Conservation (phyloP, 495 filamentous ascomycete species). For the Penicillium canariense region DNA sequence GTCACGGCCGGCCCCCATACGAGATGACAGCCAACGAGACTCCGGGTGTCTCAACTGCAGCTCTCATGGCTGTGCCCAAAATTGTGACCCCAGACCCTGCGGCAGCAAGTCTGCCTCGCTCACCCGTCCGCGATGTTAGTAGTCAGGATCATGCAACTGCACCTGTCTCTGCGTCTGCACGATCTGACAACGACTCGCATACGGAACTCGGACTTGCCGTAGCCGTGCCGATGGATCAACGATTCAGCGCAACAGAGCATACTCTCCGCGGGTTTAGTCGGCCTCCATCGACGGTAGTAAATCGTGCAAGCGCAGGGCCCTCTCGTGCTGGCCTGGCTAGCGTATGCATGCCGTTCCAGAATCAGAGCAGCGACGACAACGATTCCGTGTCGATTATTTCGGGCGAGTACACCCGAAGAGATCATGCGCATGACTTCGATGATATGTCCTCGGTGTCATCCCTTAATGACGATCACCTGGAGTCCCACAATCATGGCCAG, state of each 20-base stretch:
- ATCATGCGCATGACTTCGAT: slow-evolving; percentile 23
- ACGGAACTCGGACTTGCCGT: slow-evolving; percentile 16
- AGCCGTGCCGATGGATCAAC: slow-evolving; percentile 17
- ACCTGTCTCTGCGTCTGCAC: not conserved
- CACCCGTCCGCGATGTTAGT: slow-evolving; percentile 12
- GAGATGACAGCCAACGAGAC: slow-evolving; percentile 12
- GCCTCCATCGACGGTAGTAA: slow-evolving; percentile 1
- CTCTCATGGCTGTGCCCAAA: slow-evolving; percentile 14
- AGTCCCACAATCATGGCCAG: not conserved
- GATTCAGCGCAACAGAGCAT: slow-evolving; percentile 13
- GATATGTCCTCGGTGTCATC: slow-evolving; percentile 41
- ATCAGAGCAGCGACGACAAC: slow-evolving; percentile 18
- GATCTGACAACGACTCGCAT: not conserved
- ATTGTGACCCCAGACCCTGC: not conserved
- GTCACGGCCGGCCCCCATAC: slow-evolving; percentile 10
- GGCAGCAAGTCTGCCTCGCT: not conserved
- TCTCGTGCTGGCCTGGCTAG: slow-evolving; percentile 1
- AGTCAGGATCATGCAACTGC: not conserved
- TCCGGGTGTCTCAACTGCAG: slow-evolving; percentile 16
- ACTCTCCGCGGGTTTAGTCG: slow-evolving; percentile 7
- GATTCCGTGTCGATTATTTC: slow-evolving; percentile 35
- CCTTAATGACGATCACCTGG: slow-evolving; percentile 19
- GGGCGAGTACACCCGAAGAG: slow-evolving; percentile 16
- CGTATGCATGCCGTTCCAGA: slow-evolving; percentile 29
- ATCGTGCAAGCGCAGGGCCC: not conserved